Percentiles rank a stretch among this genome's conserved stretches.
Evolutionary conservation across 2,329 filamentous ascomycete genomes (phyloP).

Genomic region (Trichoderma breve): DNA sequence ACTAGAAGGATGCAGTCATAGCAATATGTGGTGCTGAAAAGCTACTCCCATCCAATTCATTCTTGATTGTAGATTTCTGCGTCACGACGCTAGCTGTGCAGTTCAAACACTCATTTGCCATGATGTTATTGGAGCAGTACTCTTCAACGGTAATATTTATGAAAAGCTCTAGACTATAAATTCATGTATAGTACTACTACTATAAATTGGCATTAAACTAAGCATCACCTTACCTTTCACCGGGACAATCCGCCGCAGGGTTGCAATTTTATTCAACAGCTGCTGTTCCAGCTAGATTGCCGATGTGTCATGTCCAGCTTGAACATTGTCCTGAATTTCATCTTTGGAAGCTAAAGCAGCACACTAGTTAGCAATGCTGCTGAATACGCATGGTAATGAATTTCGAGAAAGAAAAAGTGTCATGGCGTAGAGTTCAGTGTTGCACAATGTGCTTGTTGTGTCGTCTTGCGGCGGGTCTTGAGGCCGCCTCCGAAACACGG

Average conservation of each 20-base stretch:
- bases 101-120: background rate
- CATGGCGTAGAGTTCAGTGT: conserved; percentile 56
- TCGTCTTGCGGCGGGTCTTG: conserved; percentile 88
- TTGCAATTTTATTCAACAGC: background rate
- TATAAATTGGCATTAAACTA: background rate
- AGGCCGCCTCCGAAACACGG: conserved; percentile 92
- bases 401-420: background rate
- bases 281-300: background rate
- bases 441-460: conserved; percentile 69
- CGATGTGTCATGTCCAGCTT: background rate
- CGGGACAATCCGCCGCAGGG: background rate
- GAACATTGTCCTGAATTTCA: background rate
- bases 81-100: background rate
- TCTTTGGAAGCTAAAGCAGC: background rate
- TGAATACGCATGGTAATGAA: background rate
- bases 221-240: background rate
- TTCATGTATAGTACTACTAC: background rate
- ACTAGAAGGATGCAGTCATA: too few relatives aligned
- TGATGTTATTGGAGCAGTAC: background rate
- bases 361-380: conserved; percentile 3
- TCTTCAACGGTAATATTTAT: background rate
- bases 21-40: background rate
- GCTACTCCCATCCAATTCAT: background rate
- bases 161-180: background rate
- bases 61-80: background rate